Evolutionary conservation across 108 stramenopile genomes (phyloP), one percentile per base, ranked within the genome.

Genomic region (Mayamaea pseudoterrestris): DNA sequence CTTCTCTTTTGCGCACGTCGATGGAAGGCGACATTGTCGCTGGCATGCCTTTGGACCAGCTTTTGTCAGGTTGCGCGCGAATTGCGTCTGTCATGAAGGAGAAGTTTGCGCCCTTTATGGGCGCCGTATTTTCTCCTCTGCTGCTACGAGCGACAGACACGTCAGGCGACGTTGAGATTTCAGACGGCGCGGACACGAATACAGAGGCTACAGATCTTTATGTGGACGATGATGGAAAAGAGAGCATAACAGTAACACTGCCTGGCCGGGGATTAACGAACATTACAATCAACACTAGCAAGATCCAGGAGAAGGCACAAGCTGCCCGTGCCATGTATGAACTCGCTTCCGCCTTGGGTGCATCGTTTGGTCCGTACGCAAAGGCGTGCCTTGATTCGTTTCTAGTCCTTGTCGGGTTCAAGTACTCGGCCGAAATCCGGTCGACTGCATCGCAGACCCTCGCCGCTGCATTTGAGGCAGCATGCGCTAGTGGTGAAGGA

Each of bases 361-460:
- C 55, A 14, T 50, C 62, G 5, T 85, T 85, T 59, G 76, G 65
- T 35, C 78, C 80, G 0, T 77, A 65, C 44, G 65, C 55, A 21
- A 58, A 72, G 36, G 44, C 45, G 5, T 63, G 69, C 25, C 36
- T 74, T 4, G 74, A 74, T 23, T 58, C 72, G 27, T 60, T 85
- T 21, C 45, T 78, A 9, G 80, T 80, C 0, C 46, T 84, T 13
- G 53, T 84, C 0, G 45, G 44, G 16, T 85, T 79, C 47, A 57
- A 62, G 34, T 90, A 85, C 57, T 82, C 76, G 20, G 62, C 80
- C 8, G 83, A 85, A 35, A 73, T 90, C 13, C 78, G 88, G 7
- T 65, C 73, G 17, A 73, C 78, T 14, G 47, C 80, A 7, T 64
- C 78, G 11, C 73, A 78, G 50, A 76, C 88, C 5, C 42, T 83